Base-by-base conservation (phyloP, 371 early-diverging fungal genomes). In the Fennellomyces sp. region DNA sequence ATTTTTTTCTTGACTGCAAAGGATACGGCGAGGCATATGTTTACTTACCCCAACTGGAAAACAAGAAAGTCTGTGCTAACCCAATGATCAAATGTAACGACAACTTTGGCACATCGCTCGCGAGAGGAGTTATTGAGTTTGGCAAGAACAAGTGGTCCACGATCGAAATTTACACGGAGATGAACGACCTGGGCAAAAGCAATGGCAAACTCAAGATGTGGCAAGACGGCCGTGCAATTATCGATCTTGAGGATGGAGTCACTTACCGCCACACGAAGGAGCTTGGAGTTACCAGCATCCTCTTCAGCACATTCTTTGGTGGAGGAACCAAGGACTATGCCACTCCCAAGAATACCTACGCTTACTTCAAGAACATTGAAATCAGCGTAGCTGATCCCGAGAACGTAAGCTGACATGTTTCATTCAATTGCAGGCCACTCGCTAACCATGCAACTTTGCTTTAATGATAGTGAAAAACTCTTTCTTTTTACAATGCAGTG, bases 401-500 rank as follows among this genome's bases (percentile, higher is more conserved):
- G n/a, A n/a, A n/a, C n/a, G n/a, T n/a, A n/a, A n/a, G n/a, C n/a
- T n/a, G n/a, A n/a, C n/a, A n/a, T n/a, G n/a, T n/a, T n/a, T n/a
- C n/a, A n/a, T n/a, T n/a, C n/a, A n/a, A n/a, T n/a, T n/a, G n/a
- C n/a, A n/a, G n/a, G n/a, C n/a, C n/a, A n/a, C n/a, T n/a, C n/a
- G n/a, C n/a, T n/a, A n/a, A n/a, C n/a, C n/a, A n/a, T n/a, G n/a
- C n/a, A n/a, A n/a, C n/a, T n/a, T n/a, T n/a, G n/a, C n/a, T n/a
- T n/a, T n/a, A n/a, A n/a, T n/a, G n/a, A n/a, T n/a, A n/a, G n/a
- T n/a, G n/a, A n/a, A n/a, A n/a, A n/a, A n/a, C n/a, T n/a, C n/a
- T n/a, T n/a, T n/a, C n/a, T n/a, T n/a, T n/a, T n/a, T 80, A 90
- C 61, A 89, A 68, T 1, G 91, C 91, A 23, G 95, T 94, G 2